Evolutionary conservation across 169 alveolate genomes (phyloP), one percentile per base, ranked within the genome.

Genomic region (Eimeria praecox): DNA sequence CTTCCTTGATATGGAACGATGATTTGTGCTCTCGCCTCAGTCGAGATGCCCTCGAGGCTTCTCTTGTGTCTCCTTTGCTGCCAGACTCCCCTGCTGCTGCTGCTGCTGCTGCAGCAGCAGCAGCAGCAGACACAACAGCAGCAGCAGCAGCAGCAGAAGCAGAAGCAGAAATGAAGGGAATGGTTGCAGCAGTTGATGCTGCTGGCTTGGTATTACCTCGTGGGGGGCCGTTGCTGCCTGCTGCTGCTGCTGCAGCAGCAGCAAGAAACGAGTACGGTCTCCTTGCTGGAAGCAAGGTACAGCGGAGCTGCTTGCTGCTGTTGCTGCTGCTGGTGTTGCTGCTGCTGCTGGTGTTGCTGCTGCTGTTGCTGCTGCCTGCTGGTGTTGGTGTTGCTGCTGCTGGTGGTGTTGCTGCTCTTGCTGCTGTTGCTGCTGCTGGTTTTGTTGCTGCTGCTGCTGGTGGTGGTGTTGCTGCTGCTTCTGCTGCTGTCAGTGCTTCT

Each of bases 101-200:
- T 46, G 90, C 49, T 27, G 90, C 44, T 16, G 90, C 71, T 16
- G 90, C 64, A 80, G 90, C 90, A 80, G 64, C 90, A 80, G 90
- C 87, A 75, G 87, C 87, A 77, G 64, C 42, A 80, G 90, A 78
- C 30, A 49, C 44, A 46, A 8, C 18, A 4, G 69, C 73, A 35
- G 42, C 49, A 4, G 40, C 54, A 27, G 69, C 90, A 27, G 69
- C 90, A 24, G 90, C 49, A 8, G 27, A 56, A n/a, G n/a, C n/a
- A n/a, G n/a, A n/a, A n/a, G n/a, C n/a, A n/a, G n/a, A n/a, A n/a
- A n/a, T n/a, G n/a, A n/a, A n/a, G n/a, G n/a, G n/a, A n/a, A n/a
- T n/a, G n/a, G n/a, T n/a, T n/a, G n/a, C n/a, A n/a, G n/a, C n/a
- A 52, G 6, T 9, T 52, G 59, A 40, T 10, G 90, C 90, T 44